Evolutionary conservation across 768 basidiomycete species (phyloP).

Genomic region (Kwoniella sp.): DNA sequence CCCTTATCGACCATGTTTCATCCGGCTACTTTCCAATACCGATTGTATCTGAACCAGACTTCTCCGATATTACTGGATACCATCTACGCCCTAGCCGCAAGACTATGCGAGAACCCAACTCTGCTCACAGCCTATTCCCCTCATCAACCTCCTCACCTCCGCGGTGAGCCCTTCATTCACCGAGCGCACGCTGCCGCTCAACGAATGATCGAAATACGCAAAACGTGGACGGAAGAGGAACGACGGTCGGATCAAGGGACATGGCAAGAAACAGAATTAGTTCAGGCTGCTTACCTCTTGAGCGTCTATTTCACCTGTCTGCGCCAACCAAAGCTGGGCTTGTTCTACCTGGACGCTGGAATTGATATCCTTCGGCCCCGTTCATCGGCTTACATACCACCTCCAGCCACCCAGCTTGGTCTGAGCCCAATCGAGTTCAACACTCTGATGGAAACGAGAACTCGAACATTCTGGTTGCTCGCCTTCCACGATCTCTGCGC

Average conservation of each 20-base stretch:
- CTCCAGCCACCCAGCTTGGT: conserved; percentile 22
- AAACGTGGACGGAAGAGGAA: conserved; percentile 33
- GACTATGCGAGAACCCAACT: conserved; percentile 36
- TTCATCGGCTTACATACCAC: conserved; percentile 18
- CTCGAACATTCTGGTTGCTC: conserved; percentile 51
- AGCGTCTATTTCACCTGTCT: conserved; percentile 43
- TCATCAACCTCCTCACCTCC: conserved; percentile 29
- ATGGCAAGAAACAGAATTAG: conserved; percentile 53
- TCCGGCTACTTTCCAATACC: conserved; percentile 50
- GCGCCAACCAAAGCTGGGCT: conserved; percentile 30
- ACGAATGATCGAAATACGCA: conserved; percentile 22
- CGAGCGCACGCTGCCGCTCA: conserved; percentile 37
- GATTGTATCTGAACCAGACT: conserved; percentile 41
- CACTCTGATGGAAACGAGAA: conserved; percentile 43
- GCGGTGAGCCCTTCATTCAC: conserved; percentile 48
- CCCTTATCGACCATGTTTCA: conserved; percentile 53
- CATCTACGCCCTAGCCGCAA: conserved; percentile 50
- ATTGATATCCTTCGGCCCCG: conserved; percentile 37
- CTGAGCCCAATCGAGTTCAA: conserved; percentile 31
- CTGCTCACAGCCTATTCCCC: conserved; percentile 32
- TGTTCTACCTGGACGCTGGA: conserved; percentile 44
- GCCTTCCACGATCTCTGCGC: conserved; percentile 48
- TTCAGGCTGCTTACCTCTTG: conserved; percentile 41
- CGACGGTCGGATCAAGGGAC: conserved; percentile 27
- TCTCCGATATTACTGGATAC: conserved; percentile 47